These are phyloP conservation scores for Ophiobolus disseminans DNA, from an alignment of 2,329 filamentous ascomycete species.

Conservation along the genomic window DNA sequence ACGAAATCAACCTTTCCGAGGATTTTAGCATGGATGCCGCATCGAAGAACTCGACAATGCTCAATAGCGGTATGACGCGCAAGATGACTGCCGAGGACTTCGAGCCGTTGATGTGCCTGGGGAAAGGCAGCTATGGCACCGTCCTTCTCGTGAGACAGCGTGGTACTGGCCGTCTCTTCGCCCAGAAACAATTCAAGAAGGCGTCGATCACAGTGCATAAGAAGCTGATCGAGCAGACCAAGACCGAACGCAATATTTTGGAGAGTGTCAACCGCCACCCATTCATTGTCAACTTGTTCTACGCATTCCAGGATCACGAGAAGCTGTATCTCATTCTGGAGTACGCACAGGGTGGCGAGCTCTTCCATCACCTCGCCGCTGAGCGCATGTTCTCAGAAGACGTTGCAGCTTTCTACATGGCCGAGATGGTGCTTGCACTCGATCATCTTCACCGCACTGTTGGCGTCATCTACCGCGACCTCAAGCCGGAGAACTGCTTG, in stretches of 20 bases:
- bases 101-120: conserved; percentile 86
- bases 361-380: conserved; percentile 92
- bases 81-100: conserved; percentile 96
- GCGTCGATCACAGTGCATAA: conserved; percentile 94
- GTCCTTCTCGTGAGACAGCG: conserved; percentile 92
- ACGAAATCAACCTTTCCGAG: conserved; percentile 82
- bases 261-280: conserved; percentile 96
- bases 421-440: conserved; percentile 92
- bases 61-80: conserved; percentile 61
- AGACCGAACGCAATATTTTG: conserved; percentile 92
- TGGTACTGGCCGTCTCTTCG: conserved; percentile 85
- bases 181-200: conserved; percentile 99
- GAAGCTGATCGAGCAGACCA: conserved; percentile 94
- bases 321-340: conserved; percentile 97
- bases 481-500: conserved; percentile 98
- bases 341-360: conserved; percentile 94
- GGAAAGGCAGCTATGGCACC: conserved; percentile 95
- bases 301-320: conserved; percentile 97
- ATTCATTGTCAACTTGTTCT: conserved; percentile 97
- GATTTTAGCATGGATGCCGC: conserved; percentile 75
- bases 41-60: conserved; percentile 44
- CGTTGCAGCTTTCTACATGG: conserved; percentile 96
- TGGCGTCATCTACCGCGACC: conserved; percentile 93
- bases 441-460: conserved; percentile 91
- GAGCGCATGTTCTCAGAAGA: conserved; percentile 95